These are phyloP conservation scores for Pyrrhoderma lamaoense DNA, from an alignment of 1,284 basidiomycete genomes.

Conservation along the genomic window DNA sequence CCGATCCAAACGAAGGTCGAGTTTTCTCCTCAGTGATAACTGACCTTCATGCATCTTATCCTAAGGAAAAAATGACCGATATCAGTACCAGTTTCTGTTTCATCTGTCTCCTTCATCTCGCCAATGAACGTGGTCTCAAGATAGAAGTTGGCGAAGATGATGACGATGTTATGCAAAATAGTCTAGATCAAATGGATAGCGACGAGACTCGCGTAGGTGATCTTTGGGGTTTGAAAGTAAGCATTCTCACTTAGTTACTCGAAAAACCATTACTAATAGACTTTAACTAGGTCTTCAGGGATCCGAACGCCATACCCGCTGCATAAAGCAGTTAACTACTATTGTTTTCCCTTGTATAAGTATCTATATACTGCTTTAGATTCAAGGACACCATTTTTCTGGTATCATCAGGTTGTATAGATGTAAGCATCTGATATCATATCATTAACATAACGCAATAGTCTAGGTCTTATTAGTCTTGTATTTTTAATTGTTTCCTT, in stretches of 20 bases:
- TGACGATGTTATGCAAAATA: constrained; percentile 25
- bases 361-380: background rate
- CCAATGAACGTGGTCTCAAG: constrained; percentile 90
- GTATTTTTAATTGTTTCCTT: no score
- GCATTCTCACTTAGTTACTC: constrained; percentile 18
- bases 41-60: constrained; percentile 76
- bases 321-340: constrained; percentile 30
- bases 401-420: constrained; percentile 9
- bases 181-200: constrained; percentile 21
- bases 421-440: constrained; percentile 1
- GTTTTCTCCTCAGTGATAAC: constrained; percentile 82
- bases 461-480: no score
- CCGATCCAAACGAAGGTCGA: constrained; percentile 60
- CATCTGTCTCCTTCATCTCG: constrained; percentile 92
- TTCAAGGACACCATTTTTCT: background rate
- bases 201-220: constrained; percentile 52
- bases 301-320: constrained; percentile 53
- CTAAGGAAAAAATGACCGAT: constrained; percentile 91
- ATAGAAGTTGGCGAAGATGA: constrained; percentile 49
- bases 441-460: no score
- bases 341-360: background rate
- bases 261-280: background rate
- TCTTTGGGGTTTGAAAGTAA: constrained; percentile 71
- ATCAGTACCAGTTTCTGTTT: constrained; percentile 99
- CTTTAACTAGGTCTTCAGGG: constrained; percentile 54